Conservation (phyloP, 306 rosid genomes). For the Cicer yamashitae region DNA sequence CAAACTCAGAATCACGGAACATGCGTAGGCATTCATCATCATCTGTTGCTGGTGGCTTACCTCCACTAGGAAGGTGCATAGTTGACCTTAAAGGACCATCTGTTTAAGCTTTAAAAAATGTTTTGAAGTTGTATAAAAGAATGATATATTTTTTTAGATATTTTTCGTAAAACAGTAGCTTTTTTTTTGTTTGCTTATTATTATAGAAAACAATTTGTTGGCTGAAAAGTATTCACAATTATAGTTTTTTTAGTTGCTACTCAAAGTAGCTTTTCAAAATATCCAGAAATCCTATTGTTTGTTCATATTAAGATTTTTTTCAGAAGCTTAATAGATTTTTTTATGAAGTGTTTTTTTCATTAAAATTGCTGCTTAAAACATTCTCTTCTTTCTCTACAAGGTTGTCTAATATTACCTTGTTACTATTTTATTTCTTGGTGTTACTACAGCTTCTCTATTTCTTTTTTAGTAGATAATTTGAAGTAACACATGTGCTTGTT, state of each 20-base stretch:
- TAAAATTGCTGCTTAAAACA: not conserved
- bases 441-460: constrained; percentile 1
- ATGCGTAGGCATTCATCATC: constrained; percentile 88
- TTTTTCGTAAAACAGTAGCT: not conserved
- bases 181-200: not conserved
- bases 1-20: constrained; percentile 77
- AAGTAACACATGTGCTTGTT: constrained; percentile 36
- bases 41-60: constrained; percentile 93
- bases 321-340: not conserved
- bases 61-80: constrained; percentile 92
- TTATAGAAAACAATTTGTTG: not conserved
- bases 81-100: constrained; percentile 11
- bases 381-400: constrained; percentile 22
- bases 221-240: not conserved
- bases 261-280: constrained; percentile 1
- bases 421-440: not conserved
- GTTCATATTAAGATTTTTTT: not conserved
- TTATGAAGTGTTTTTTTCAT: not conserved
- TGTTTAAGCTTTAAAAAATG: not conserved
- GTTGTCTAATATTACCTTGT: constrained; percentile 16
- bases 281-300: constrained; percentile 1
- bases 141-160: not conserved
- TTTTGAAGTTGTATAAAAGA: not conserved
- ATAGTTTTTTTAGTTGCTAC: not conserved
- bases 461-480: constrained; percentile 38